These are phyloP conservation scores for Cladorrhinum sp. DNA, from an alignment of 2,329 filamentous ascomycete genomes.

Conservation along the genomic window DNA sequence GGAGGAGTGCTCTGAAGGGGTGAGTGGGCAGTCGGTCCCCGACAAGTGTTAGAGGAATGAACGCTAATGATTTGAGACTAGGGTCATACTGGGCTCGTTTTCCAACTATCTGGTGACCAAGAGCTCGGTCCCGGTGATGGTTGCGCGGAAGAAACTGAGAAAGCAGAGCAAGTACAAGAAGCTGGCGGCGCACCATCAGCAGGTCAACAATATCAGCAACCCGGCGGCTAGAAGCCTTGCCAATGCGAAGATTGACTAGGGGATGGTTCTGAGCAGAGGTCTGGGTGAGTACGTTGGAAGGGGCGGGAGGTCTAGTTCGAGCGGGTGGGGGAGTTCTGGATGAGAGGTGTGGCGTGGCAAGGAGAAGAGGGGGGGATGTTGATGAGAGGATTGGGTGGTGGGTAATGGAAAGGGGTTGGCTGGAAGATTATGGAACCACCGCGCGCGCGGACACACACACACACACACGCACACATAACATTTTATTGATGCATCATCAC, in stretches of 20 bases:
- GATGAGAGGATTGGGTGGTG: too few relatives aligned
- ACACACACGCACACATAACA: too few relatives aligned
- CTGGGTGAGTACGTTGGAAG: background rate
- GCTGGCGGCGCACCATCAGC: slow-evolving; percentile 55
- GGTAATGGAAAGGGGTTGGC: too few relatives aligned
- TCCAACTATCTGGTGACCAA: slow-evolving; percentile 97
- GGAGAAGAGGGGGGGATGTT: background rate
- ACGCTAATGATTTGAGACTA: slow-evolving; percentile 39
- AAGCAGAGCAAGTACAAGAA: slow-evolving; percentile 83
- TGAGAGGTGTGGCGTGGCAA: background rate
- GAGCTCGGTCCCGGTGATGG: slow-evolving; percentile 96
- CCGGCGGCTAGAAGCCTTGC: slow-evolving; percentile 64
- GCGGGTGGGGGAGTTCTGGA: background rate
- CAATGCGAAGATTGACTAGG: slow-evolving; percentile 71
- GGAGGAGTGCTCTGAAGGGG: slow-evolving; percentile 90
- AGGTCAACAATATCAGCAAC: slow-evolving; percentile 78
- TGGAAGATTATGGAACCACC: too few relatives aligned
- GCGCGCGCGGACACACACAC: too few relatives aligned
- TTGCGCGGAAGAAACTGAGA: slow-evolving; percentile 82
- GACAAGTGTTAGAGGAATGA: background rate
- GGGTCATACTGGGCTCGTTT: slow-evolving; percentile 91
- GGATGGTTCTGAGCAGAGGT: background rate
- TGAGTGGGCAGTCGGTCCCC: slow-evolving; percentile 43
- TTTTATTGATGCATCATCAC: too few relatives aligned
- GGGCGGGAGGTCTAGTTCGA: background rate